Base-by-base conservation (phyloP, 2,329 filamentous ascomycete genomes). In the Pyrenophora teres region DNA sequence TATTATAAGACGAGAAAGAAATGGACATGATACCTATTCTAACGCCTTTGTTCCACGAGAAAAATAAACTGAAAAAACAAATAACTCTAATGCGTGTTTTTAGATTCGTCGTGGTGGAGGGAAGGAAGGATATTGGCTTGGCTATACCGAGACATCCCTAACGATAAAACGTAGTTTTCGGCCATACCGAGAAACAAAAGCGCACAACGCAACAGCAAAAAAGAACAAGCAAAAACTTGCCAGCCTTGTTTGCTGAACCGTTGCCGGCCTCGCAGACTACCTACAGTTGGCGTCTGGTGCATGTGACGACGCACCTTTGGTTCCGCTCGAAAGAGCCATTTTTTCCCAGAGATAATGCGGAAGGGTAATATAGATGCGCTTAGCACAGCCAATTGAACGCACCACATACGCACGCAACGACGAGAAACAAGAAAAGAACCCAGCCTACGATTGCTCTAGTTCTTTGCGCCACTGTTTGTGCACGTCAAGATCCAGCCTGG, bases 261-360 rank as follows among this genome's bases (percentile, higher is more conserved):
- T n/a, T 23, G 37, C 37, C 6, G 6, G 25, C 25, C 25, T 39
- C 42, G 45, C 37, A 42, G 30, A 21, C 19, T 30, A 46, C 25
- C 19, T 30, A 46, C 25, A 40, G 35, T 18, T 16, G 25, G 6
- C 6, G 25, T 2, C 25, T 27, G 3, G 19, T 27, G 25, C 44
- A 40, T 46, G 44, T 46, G 44, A 46, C 44, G 25, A 16, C 19
- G 23, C 27, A 21, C 44, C 23, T 27, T 19, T 36, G 32, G 32
- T 27, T 36, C 36, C 36, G 36, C 44, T 27, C 35, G 32, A 40
- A 40, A 27, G 40, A 46, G 44, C 44, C 44, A 46, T 30, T 36
- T 27, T 48, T 48, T 42, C 38, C 45, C 45, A 48, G 45, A 48
- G 27, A 48, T 23, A 37, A 48, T 48, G 27, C 41, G 15, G 44